Base-by-base conservation (phyloP, 2,329 filamentous ascomycete species). In the Hymenoscyphus albidus region DNA sequence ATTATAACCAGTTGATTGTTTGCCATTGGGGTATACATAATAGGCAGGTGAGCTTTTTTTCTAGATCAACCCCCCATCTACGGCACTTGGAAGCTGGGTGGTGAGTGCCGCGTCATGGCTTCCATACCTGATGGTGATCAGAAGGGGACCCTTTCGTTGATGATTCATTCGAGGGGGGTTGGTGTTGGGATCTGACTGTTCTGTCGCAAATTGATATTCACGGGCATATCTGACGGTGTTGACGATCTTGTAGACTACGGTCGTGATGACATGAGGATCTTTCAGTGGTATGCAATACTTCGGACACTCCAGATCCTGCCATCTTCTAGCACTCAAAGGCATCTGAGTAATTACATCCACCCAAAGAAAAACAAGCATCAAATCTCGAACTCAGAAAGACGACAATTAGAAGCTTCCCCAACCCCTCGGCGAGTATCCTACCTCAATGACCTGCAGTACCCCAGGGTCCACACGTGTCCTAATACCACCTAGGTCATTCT, bases 381-480 rank as follows among this genome's bases (percentile, higher is more conserved):
- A 14, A 44, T n/a, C 42, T n/a, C 42, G 5, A 44, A 7, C 16
- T 44, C 42, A 44, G 14, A 44, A 44, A n/a, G 14, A 44, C 16
- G 42, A 14, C 16, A 9, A n/a, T 14, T n/a, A 44, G 42, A 44
- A 44, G 14, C 42, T 44, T 44, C 16, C 5, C 3, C 42, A 44
- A 44, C 6, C 16, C 7, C 42, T 44, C 9, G 18, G 42, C 42
- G 1, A n/a, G 42, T 12, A n/a, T n/a, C 27, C 5, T 38, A 38
- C 27, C 27, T 35, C 1, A 16, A n/a, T 57, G 55, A 4, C 6
- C 32, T 14, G 55, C 27, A 32, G 13, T 16, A 22, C 22, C 22
- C 13, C 55, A n/a, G 35, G 55, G 27, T 32, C 35, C 35, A 57
- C 55, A 57, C 55, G 55, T 57, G 55, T 57, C 27, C 22, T 32